Conservation (phyloP, 2,329 filamentous ascomycete species). For the Kalmusia sp. region DNA sequence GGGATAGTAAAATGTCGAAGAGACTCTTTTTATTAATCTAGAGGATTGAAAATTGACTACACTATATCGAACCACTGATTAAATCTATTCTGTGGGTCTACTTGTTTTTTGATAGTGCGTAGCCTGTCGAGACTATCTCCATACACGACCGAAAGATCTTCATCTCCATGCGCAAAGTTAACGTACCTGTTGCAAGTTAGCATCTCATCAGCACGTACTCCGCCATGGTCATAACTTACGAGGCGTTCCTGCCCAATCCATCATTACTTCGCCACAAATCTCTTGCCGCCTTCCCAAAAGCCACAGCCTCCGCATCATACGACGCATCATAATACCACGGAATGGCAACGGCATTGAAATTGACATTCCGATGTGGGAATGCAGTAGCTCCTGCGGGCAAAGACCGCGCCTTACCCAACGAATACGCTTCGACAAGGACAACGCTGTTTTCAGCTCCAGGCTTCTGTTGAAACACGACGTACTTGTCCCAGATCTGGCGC, state of each 20-base stretch:
- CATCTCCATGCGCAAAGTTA: slow-evolving; percentile 38
- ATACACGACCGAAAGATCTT: slow-evolving; percentile 29
- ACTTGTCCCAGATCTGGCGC: slow-evolving; percentile 47
- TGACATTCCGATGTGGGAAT: slow-evolving; percentile 36
- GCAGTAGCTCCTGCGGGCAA: slow-evolving; percentile 16
- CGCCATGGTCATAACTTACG: slow-evolving; percentile 3
- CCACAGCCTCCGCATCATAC: slow-evolving; percentile 40
- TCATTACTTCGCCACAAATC: slow-evolving; percentile 8
- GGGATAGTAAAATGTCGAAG: no score
- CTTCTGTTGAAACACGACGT: slow-evolving; percentile 39
- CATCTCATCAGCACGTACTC: neutral
- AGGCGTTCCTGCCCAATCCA: neutral
- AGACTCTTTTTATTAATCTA: neutral
- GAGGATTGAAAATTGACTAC: no score
- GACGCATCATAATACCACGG: slow-evolving; percentile 46
- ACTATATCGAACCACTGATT: slow-evolving; percentile 41
- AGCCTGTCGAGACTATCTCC: slow-evolving; percentile 28
- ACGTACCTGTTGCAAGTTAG: slow-evolving; percentile 26
- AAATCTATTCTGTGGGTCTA: slow-evolving; percentile 31
- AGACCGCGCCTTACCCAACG: slow-evolving; percentile 29
- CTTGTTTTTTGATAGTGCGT: slow-evolving; percentile 30
- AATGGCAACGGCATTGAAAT: slow-evolving; percentile 44
- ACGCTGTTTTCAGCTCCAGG: slow-evolving; percentile 30
- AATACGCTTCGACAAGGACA: slow-evolving; percentile 43
- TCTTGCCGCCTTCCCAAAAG: slow-evolving; percentile 28